Evolutionary conservation across 441 rosid genomes (phyloP), one percentile per base, ranked within the genome.

Genomic region (Gossypium aridum): DNA sequence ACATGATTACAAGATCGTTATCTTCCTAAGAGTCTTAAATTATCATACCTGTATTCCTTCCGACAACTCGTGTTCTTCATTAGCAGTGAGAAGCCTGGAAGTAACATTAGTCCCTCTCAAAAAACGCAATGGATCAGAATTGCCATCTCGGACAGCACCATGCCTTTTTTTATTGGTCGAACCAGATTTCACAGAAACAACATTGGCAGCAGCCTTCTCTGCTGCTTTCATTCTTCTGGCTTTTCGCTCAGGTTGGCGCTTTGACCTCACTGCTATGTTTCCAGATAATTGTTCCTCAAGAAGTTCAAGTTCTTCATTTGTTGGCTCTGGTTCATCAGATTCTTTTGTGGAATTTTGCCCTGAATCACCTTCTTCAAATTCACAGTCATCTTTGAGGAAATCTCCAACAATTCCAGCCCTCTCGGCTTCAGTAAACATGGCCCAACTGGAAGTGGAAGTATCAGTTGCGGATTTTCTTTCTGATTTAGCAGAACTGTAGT

Each of bases 41-140:
- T 72, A 64, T 43, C 77, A 54, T 65, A 95, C 98, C 97, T 95
- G 99, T 89, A 95, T 91, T 82, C 95, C 98, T 78, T 76, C 91
- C 62, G 98, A 95, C 67, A 90, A 81, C 70, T 85, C 82, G 19
- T 78, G 57, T 81, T 92, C 99, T 86, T 95, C 99, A 22, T 78
- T 79, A 74, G 88, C 87, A 71, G 94, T 86, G 60, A 95, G 99
- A 82, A 91, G 98, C 88, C 70, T 91, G 70, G 88, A 89, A 73
- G 80, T 69, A 82, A 86, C 84, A 69, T 89, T 87, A 43, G 96
- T 86, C 81, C 81, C 81, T 88, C 93, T 87, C 79, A 95, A 81
- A 79, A 87, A 87, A 49, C 88, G 92, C 80, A 92, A 81, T 28
- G 96, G 98, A 83, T 95, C 98, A 78, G 88, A 86, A 82, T 89